These are phyloP conservation scores for Phytophthora quininea DNA, from an alignment of 352 stramenopile genomes.

Conservation along the genomic window DNA sequence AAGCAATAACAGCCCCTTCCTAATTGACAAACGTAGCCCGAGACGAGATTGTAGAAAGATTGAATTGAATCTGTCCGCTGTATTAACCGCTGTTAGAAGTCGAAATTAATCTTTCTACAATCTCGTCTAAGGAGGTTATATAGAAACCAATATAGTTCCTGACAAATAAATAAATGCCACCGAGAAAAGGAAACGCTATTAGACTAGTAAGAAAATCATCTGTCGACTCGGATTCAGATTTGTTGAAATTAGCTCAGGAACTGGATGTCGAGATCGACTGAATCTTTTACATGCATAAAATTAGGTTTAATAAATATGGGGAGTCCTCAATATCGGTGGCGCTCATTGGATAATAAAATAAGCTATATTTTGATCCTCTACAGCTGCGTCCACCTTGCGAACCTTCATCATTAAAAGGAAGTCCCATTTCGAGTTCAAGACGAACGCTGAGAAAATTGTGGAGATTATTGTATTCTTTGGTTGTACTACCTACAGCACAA, in stretches of 20 bases:
- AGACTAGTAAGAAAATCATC: no score
- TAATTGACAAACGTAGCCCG: constrained; percentile 7
- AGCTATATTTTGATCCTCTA: constrained; percentile 6
- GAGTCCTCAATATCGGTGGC: neutral
- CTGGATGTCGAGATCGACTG: constrained; percentile 2
- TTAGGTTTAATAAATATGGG: neutral
- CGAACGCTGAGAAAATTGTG: neutral
- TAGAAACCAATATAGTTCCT: neutral
- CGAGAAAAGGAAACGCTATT: no score
- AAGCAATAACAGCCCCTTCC: constrained; percentile 7
- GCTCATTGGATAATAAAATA: neutral
- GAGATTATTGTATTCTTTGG: constrained; percentile 2
- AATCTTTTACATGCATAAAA: constrained; percentile 9
- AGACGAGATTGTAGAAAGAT: constrained; percentile 1
- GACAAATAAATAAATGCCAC: constrained; percentile 1
- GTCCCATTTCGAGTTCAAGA: neutral
- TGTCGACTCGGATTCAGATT: no score
- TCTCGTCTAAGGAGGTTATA: neutral
- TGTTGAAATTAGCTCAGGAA: no score
- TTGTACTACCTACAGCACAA: constrained; percentile 3
- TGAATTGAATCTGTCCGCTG: constrained; percentile 3
- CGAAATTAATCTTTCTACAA: neutral
- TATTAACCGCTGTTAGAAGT: constrained; percentile 3
- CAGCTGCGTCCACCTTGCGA: neutral
- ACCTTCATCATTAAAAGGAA: neutral